A percentile compares a stretch with the other conserved stretches of the same genome.
phyloP scores from a whole-genome alignment of 768 basidiomycete species.

The Rhizopogon salebrosus region DNA sequence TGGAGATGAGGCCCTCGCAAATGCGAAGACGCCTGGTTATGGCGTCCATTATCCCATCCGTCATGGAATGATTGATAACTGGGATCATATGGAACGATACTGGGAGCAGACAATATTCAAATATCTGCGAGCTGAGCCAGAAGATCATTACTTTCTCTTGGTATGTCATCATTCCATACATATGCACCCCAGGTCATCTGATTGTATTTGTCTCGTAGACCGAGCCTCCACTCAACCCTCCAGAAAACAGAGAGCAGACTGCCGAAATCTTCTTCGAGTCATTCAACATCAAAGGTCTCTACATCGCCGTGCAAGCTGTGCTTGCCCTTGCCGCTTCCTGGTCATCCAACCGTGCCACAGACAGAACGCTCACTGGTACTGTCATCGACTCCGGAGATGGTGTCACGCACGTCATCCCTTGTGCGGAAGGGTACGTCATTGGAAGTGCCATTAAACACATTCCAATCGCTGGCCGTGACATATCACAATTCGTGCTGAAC shows the following conservation, averaged over 20 bases:
- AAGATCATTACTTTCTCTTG: constrained; percentile 97
- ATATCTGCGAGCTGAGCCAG: constrained; percentile 95
- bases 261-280: constrained; percentile 99
- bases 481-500: constrained; percentile 94
- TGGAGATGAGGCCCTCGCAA: constrained; percentile 95
- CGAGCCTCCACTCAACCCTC: constrained; percentile 97
- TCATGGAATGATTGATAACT: constrained; percentile 97
- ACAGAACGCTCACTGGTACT: constrained; percentile 92
- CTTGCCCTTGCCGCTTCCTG: constrained; percentile 97
- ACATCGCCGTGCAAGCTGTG: constrained; percentile 98
- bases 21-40: constrained; percentile 92
- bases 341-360: constrained; percentile 84
- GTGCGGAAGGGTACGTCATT: constrained; percentile 97
- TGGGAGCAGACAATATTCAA: constrained; percentile 99
- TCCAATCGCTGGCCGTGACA: constrained; percentile 96
- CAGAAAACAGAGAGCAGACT: constrained; percentile 98
- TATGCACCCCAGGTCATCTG: neutral
- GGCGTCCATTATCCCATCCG: constrained; percentile 94
- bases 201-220: constrained; percentile 50
- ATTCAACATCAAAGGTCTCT: constrained; percentile 97
- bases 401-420: constrained; percentile 96
- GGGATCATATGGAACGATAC: constrained; percentile 98
- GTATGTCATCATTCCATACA: constrained; percentile 43
- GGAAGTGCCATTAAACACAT: constrained; percentile 99
- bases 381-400: constrained; percentile 99